Conservation (phyloP, 495 filamentous ascomycete genomes). For the Xylaria palmicola region DNA sequence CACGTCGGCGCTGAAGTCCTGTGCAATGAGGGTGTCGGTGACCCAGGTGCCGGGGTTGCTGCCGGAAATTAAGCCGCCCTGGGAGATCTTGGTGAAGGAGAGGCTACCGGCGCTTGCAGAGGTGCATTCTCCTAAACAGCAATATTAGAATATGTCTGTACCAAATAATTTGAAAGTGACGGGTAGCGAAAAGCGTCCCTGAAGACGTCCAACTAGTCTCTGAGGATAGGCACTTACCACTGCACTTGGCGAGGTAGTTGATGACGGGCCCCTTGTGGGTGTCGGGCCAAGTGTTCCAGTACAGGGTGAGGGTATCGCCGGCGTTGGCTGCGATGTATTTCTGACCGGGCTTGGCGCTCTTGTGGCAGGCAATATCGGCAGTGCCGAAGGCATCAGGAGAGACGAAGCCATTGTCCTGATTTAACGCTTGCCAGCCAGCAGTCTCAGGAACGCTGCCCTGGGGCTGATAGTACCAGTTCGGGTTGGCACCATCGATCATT, state of each 20-base stretch:
- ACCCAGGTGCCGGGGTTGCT: slow-evolving; percentile 59
- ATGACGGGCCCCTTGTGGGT: slow-evolving; percentile 36
- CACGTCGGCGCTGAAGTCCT: slow-evolving; percentile 60
- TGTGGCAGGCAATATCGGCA: slow-evolving; percentile 44
- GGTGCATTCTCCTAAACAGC: slow-evolving; percentile 46
- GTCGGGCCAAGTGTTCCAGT: slow-evolving; percentile 50
- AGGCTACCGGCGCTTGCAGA: slow-evolving; percentile 58
- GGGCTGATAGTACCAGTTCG: slow-evolving; percentile 22
- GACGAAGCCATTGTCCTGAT: slow-evolving; percentile 54
- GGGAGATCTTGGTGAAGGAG: slow-evolving; percentile 65
- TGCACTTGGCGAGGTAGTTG: slow-evolving; percentile 67
- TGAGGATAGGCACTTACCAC: slow-evolving; percentile 32
- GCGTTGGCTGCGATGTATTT: slow-evolving; percentile 30
- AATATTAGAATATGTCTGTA: neutral
- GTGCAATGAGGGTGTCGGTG: slow-evolving; percentile 58
- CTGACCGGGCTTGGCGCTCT: slow-evolving; percentile 31
- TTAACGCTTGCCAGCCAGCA: slow-evolving; percentile 42
- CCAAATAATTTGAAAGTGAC: too few species aligned
- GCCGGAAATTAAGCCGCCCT: slow-evolving; percentile 50
- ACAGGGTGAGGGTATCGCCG: slow-evolving; percentile 36
- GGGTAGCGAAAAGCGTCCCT: too few species aligned
- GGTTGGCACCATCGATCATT: slow-evolving; percentile 17
- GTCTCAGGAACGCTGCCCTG: neutral
- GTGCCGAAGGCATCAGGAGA: slow-evolving; percentile 37
- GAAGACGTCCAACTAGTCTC: too few species aligned